Conservation (phyloP, 306 rosid species). For the Corylus heterophylla region DNA sequence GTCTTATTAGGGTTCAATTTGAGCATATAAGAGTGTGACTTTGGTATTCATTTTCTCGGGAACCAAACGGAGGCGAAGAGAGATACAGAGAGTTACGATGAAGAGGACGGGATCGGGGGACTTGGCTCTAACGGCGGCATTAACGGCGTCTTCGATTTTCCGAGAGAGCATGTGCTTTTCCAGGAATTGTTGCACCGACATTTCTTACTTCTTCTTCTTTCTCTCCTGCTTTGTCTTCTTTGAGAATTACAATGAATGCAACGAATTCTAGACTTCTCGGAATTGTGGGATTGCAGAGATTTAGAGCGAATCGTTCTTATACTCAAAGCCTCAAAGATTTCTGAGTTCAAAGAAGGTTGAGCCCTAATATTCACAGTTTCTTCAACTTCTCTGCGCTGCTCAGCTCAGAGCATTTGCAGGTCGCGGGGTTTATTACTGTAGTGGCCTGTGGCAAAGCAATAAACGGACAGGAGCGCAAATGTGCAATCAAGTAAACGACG, state of each 20-base stretch:
- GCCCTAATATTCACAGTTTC: neutral
- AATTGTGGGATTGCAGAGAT: neutral
- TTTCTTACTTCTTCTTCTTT: constrained; percentile 24
- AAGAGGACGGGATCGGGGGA: constrained; percentile 89
- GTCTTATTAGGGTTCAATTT: neutral
- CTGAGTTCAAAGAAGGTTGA: neutral
- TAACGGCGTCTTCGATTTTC: constrained; percentile 94
- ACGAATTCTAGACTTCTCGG: neutral
- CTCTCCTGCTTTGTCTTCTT: neutral
- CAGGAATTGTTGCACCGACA: constrained; percentile 91
- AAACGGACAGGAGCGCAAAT: neutral
- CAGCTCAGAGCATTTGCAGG: neutral
- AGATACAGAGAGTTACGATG: constrained; percentile 53
- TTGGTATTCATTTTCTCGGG: neutral
- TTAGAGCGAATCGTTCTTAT: neutral
- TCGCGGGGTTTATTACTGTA: neutral
- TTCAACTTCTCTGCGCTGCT: neutral
- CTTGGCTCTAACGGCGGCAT: constrained; percentile 97
- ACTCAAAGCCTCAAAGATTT: neutral
- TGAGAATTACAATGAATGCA: neutral
- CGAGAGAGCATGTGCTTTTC: constrained; percentile 83
- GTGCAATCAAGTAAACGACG: neutral
- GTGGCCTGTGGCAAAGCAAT: neutral
- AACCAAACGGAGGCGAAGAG: constrained; percentile 16
- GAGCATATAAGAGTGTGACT: neutral